Base-by-base conservation (phyloP, 2,329 filamentous ascomycete species). In the Arthroderma sp. region DNA sequence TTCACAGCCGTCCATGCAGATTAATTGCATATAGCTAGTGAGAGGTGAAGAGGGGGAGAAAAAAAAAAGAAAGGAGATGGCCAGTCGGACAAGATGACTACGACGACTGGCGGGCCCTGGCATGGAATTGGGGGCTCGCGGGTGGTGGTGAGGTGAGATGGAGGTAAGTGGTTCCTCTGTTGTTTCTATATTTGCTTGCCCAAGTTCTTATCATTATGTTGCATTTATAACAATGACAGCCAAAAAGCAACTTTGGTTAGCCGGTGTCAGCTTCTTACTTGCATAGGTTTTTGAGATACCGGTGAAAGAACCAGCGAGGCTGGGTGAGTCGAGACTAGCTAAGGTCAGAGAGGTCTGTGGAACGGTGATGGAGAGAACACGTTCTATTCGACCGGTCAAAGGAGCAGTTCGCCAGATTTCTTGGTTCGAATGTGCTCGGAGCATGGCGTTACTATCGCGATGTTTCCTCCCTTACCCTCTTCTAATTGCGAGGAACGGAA, bases 171-270 rank as follows among this genome's bases (percentile, higher is more conserved):
- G 25, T 17, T 2, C 15, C 25, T 31, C 17, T n/a, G n/a, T 17
- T 33, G 11, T 39, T 39, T 19, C 39, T 47, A 47, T 21, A 47
- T 6, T 13, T 43, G 1, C 7, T 8, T 23, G 39, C 19, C 39
- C 39, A 19, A 43, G 39, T n/a, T 11, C 39, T 43, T 25, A 25
- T 47, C 23, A 28, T 2, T 19, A 11, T 47, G 41, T 47, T 37
- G 8, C 13, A 25, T 13, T 25, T 25, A 15, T 23, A 13, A 15
- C 11, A 47, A 21, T 25, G 41, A 47, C 41, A 47, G 19, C 9
- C 11, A 47, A 44, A 47, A 47, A 47, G 41, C 41, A 47, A 47
- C 41, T 47, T 43, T 47, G 25, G 41, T 13, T 47, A 47, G 41
- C 41, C 41, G 41, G 41, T 15, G 41, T 25, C 41, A 47, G 21